Base-by-base conservation (phyloP, 139 green algal genomes). In the Tetradesmus lagerheimii region DNA sequence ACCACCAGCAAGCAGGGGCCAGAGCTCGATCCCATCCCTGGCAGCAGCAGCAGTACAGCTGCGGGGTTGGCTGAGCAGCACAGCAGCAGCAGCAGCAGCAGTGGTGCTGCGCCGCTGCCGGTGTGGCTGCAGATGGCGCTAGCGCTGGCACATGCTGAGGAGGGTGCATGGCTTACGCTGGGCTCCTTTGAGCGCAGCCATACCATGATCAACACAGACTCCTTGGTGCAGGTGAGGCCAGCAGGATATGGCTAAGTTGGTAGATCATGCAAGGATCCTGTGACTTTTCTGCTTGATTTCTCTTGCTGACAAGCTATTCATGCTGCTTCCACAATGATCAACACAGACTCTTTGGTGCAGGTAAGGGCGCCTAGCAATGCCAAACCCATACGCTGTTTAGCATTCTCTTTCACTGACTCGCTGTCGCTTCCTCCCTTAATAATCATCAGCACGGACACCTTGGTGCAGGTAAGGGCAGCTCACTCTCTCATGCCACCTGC, bases 111-210 rank as follows among this genome's bases (percentile, higher is more conserved):
- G 23, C 27, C 39, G 77, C 35, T 78, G 41, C 85, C 89, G 34
- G 89, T 91, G 35, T 91, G 79, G 85, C 18, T 88, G 84, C 83
- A 90, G 84, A 62, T 86, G 89, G 83, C 96, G 64, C 88, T 98
- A 35, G 93, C 93, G 2, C 87, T 98, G 27, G 93, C 92, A 12
- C 95, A 98, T 39, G 84, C 97, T 35, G 96, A 98, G 91, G 96
- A 98, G 90, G 94, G 96, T n/a, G 96, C 94, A 0, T 95, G 93
- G 88, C 38, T 98, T 12, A 80, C 77, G n/a, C 92, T 98, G 75
- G 86, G 88, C 2, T 57, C 86, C 16, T 93, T 97, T 64, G 25
- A 91, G 18, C 79, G 96, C 75, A 87, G 88, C 47, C 93, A 97
- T 79, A 89, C 95, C 25, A 90, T 98, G 83, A 91, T 98, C 87